These are phyloP conservation scores for Taphrina populina DNA, from an alignment of 1,139 yeast species.

Conservation along the genomic window DNA sequence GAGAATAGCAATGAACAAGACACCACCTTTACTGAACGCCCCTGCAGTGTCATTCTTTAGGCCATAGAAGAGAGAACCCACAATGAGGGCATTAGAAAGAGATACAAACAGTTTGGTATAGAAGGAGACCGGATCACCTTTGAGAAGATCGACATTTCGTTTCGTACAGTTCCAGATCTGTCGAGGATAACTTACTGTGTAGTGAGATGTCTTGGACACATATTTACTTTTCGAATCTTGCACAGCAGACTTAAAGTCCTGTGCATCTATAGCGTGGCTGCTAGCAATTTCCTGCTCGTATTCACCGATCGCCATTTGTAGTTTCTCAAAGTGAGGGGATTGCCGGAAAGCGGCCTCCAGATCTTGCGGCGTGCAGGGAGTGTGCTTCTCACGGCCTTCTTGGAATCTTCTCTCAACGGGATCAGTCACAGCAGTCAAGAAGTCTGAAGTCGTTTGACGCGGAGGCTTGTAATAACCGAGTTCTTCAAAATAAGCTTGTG, in stretches of 20 bases:
- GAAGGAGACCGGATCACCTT: slow-evolving; percentile 32
- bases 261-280: slow-evolving; percentile 6
- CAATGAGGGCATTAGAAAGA: slow-evolving; percentile 49
- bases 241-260: slow-evolving; percentile 40
- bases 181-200: slow-evolving; percentile 44
- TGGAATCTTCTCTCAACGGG: slow-evolving; percentile 31
- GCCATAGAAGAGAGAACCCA: slow-evolving; percentile 72
- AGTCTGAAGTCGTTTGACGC: slow-evolving; percentile 81
- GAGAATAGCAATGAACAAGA: slow-evolving; percentile 72
- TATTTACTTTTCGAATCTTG: slow-evolving; percentile 45
- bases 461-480: slow-evolving; percentile 72
- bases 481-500: slow-evolving; percentile 58
- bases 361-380: slow-evolving; percentile 67
- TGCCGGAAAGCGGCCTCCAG: slow-evolving; percentile 64
- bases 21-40: slow-evolving; percentile 65
- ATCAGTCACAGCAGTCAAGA: slow-evolving; percentile 51
- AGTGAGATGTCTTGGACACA: slow-evolving; percentile 47
- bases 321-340: slow-evolving; percentile 54
- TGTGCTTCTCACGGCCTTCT: slow-evolving; percentile 54
- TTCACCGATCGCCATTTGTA: slow-evolving; percentile 50
- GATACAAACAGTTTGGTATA: slow-evolving; percentile 50
- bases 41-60: slow-evolving; percentile 52
- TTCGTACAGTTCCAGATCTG: slow-evolving; percentile 42
- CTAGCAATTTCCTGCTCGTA: slow-evolving; percentile 39
- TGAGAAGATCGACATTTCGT: slow-evolving; percentile 31